These are phyloP conservation scores for Fusarium equiseti DNA, from an alignment of 2,329 filamentous ascomycete species.

Conservation along the genomic window DNA sequence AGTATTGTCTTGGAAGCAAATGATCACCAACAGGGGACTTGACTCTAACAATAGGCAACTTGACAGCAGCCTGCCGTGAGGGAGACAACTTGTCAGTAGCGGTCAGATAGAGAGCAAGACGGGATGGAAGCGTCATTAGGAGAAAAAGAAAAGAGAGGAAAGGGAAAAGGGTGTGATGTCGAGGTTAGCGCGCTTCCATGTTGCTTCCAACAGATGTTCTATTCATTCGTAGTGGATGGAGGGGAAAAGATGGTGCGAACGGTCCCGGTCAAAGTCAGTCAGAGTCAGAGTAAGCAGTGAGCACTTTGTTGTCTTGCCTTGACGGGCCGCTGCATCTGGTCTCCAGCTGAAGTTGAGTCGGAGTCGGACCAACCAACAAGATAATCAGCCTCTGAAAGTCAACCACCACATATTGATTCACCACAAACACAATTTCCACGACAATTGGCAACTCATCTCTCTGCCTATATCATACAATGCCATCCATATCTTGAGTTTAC, in stretches of 20 bases:
- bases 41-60: background rate
- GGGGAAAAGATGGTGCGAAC: background rate
- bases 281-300: background rate
- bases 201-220: conserved; percentile 35
- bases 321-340: background rate
- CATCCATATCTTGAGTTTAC: background rate
- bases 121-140: conserved; percentile 13
- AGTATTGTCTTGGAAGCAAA: conserved; percentile 2
- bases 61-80: background rate
- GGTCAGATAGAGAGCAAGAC: conserved; percentile 11
- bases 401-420: background rate
- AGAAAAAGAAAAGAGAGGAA: background rate
- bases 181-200: conserved; percentile 32
- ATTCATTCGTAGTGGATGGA: conserved; percentile 6
- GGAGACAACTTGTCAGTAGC: background rate
- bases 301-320: background rate
- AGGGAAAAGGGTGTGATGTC: conserved; percentile 11
- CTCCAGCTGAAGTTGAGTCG: background rate
- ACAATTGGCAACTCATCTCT: background rate
- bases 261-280: background rate
- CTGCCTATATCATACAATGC: background rate
- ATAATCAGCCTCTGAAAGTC: background rate
- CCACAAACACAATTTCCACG: background rate
- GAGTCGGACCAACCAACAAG: background rate
- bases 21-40: conserved; percentile 21